Conservation (phyloP, 2,329 filamentous ascomycete species). For the Bimuria novae-zelandiae region DNA sequence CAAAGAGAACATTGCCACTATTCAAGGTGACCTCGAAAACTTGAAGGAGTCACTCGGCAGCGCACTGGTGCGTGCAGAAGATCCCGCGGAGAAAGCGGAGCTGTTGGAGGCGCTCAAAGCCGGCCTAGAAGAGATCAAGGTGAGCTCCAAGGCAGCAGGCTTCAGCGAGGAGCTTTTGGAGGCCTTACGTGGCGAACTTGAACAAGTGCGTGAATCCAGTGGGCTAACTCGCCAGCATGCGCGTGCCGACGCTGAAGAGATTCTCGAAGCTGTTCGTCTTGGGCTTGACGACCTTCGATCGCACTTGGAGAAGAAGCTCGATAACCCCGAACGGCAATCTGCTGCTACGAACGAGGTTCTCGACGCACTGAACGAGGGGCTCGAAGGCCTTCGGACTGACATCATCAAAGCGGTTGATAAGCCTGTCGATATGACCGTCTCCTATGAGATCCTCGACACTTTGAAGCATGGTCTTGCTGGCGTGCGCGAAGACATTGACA, state of each 20-base stretch:
- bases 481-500: constrained; percentile 77
- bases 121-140: constrained; percentile 47
- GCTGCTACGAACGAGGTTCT: constrained; percentile 63
- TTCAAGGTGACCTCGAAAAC: constrained; percentile 50
- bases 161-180: constrained; percentile 58
- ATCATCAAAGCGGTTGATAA: constrained; percentile 76
- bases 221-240: constrained; percentile 47
- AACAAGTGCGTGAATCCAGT: constrained; percentile 52
- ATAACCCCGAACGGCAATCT: constrained; percentile 57
- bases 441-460: constrained; percentile 87
- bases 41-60: constrained; percentile 50
- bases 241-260: constrained; percentile 53
- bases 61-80: constrained; percentile 47
- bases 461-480: constrained; percentile 80
- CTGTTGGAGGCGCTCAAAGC: constrained; percentile 46
- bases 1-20: constrained; percentile 47
- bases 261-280: constrained; percentile 54
- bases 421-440: constrained; percentile 79
- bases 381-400: constrained; percentile 76
- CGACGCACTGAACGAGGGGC: constrained; percentile 68
- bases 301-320: constrained; percentile 58
- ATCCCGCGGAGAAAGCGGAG: constrained; percentile 46
- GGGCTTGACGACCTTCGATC: constrained; percentile 56
- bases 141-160: constrained; percentile 30
- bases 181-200: constrained; percentile 56